These are phyloP conservation scores for Penicillium alfredii DNA, from an alignment of 495 filamentous ascomycete species.

Conservation along the genomic window DNA sequence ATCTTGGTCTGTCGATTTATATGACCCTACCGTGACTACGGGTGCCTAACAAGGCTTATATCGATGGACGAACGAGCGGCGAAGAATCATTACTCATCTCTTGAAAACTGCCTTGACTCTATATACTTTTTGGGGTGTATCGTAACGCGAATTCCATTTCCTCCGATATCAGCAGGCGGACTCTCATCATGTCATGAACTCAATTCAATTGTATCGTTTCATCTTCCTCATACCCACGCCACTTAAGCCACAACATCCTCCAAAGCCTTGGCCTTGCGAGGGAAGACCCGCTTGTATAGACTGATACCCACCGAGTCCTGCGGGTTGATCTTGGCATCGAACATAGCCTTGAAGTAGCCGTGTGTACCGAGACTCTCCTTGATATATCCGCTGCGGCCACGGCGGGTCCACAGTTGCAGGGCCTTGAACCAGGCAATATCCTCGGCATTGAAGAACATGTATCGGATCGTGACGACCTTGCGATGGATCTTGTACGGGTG, in stretches of 20 bases:
- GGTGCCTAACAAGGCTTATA: too few species aligned
- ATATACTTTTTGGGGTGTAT: conserved; percentile 28
- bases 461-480: conserved; percentile 88
- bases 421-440: conserved; percentile 97
- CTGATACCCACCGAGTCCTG: conserved; percentile 89
- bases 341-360: conserved; percentile 98
- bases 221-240: conserved; percentile 12
- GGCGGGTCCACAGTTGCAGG: conserved; percentile 85
- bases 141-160: conserved; percentile 18
- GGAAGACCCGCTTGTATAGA: conserved; percentile 91
- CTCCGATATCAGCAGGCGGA: conserved; percentile 4
- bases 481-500: conserved; percentile 99
- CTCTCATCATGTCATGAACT: conserved; percentile 27
- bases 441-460: conserved; percentile 98
- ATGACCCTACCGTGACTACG: too few species aligned
- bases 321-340: conserved; percentile 91
- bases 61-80: too few species aligned
- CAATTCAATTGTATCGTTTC: conserved; percentile 27
- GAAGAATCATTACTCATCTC: conserved; percentile 35
- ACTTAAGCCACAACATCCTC: conserved; percentile 29
- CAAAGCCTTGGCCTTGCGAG: conserved; percentile 57
- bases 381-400: conserved; percentile 80
- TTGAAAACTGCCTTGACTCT: conserved; percentile 24
- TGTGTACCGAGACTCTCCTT: conserved; percentile 94
- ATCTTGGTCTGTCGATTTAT: too few species aligned